Evolutionary conservation across 441 rosid species (phyloP).

Genomic region (Populus hybrid): DNA sequence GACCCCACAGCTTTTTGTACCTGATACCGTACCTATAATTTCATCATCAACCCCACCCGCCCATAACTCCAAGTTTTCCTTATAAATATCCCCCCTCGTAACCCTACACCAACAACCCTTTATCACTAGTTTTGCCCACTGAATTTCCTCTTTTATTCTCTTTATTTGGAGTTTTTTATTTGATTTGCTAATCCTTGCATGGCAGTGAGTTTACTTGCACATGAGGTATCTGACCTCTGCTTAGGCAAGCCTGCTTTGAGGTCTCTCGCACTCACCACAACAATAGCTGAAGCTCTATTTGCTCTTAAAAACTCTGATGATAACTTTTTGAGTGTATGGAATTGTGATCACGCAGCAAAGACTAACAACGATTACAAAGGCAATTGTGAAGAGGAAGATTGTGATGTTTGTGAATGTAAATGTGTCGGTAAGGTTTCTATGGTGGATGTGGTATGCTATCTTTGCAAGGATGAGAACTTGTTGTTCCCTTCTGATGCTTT

Average conservation of each 20-base stretch:
- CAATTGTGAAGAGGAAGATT: background rate
- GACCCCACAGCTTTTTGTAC: slow-evolving; percentile 16
- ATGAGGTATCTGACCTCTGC: slow-evolving; percentile 74
- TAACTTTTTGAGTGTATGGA: slow-evolving; percentile 64
- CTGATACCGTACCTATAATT: slow-evolving; percentile 13
- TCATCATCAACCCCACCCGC: background rate
- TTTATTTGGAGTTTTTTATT: background rate
- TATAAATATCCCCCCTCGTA: background rate
- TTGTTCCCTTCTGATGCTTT: slow-evolving; percentile 50
- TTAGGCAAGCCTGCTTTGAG: slow-evolving; percentile 81
- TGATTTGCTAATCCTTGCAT: slow-evolving; percentile 32
- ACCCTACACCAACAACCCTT: background rate
- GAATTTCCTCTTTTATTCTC: background rate
- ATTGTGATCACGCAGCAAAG: slow-evolving; percentile 36
- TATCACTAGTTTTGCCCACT: background rate
- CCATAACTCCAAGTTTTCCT: background rate
- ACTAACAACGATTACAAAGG: background rate
- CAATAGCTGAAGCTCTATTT: slow-evolving; percentile 51
- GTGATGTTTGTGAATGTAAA: slow-evolving; percentile 24
- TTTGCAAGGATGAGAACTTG: slow-evolving; percentile 52
- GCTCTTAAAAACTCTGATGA: slow-evolving; percentile 58
- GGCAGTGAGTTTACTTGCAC: slow-evolving; percentile 64
- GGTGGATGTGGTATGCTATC: slow-evolving; percentile 79
- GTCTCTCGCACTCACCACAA: slow-evolving; percentile 46
- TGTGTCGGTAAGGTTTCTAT: slow-evolving; percentile 81